Conservation (phyloP, 768 basidiomycete species). For the Termitomyces sp. region DNA sequence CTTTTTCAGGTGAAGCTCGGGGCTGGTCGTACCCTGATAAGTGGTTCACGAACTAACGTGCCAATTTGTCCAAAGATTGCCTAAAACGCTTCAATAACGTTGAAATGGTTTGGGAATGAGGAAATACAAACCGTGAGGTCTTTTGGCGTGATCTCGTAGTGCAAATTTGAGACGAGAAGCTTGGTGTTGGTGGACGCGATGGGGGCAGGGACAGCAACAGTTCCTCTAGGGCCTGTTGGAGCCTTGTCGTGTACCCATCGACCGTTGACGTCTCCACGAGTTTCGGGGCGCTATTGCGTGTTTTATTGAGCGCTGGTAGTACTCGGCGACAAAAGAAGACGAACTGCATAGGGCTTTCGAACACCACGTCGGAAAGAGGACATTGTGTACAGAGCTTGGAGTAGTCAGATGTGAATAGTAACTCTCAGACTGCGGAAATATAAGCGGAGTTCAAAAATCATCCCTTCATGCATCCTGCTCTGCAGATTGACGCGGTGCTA, state of each 20-base stretch:
- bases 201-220: constrained; percentile 22
- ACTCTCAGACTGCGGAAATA: constrained; percentile 15
- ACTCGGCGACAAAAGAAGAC: background rate
- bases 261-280: constrained; percentile 50
- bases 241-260: constrained; percentile 80
- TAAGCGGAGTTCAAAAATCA: constrained; percentile 16
- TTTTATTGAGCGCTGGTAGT: background rate
- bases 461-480: constrained; percentile 2
- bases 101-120: constrained; percentile 1
- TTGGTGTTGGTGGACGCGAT: constrained; percentile 41
- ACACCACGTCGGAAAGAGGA: constrained; percentile 6
- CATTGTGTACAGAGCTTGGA: background rate
- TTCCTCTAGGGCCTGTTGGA: constrained; percentile 36
- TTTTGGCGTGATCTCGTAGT: constrained; percentile 88
- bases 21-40: constrained; percentile 90
- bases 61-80: constrained; percentile 90
- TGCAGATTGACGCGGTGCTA: constrained; percentile 2
- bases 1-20: constrained; percentile 61
- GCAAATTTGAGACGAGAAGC: constrained; percentile 81
- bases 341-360: constrained; percentile 1
- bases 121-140: constrained; percentile 76
- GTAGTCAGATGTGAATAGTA: constrained; percentile 5
- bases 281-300: background rate
- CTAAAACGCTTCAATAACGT: constrained; percentile 31
- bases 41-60: constrained; percentile 88